Evolutionary conservation across 768 basidiomycete species (phyloP), one percentile per base, ranked within the genome.

Genomic region (Jaapia argillacea): DNA sequence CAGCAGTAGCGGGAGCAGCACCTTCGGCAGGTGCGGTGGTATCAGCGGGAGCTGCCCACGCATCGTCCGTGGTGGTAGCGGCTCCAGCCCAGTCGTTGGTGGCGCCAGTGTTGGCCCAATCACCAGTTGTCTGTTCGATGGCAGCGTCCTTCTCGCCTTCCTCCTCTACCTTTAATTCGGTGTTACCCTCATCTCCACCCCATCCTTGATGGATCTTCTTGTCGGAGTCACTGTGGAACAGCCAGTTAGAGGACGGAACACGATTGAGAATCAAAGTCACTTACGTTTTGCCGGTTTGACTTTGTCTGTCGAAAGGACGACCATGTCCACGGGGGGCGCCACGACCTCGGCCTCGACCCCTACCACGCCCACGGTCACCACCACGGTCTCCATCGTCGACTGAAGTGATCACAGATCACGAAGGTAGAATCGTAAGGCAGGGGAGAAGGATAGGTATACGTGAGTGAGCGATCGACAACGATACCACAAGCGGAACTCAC

Each of bases 131-230:
- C 7, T 59, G 65, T 56, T 86, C 85, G 20, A 61, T 71, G 20
- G 66, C 69, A 31, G 81, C 87, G 57, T 94, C 91, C 51, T 61
- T 69, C 38, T 65, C 74, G 43, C 84, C 94, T 23, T 76, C 81
- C 47, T 78, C 65, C 61, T 97, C 93, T 25, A 71, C 73, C 66
- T 82, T 81, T 56, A 89, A 73, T 65, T 97, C 94, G 28, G 84
- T 62, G 52, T 69, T 73, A 53, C 85, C 90, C 54, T 92, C 87
- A 50, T 92, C 89, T 33, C 85, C 88, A 51, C 94, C 94, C 94
- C 94, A 98, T 51, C 82, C 84, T 58, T 90, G 85, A 61, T 89
- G 85, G 54, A 93, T 67, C 70, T 89, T 90, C 76, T 97, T 98
- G 53, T 92, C 87, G 36, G 88, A 84, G 67, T 98, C 94, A 61